Evolutionary conservation across 2,329 filamentous ascomycete species (phyloP).

Genomic region (Penicillium sp.): DNA sequence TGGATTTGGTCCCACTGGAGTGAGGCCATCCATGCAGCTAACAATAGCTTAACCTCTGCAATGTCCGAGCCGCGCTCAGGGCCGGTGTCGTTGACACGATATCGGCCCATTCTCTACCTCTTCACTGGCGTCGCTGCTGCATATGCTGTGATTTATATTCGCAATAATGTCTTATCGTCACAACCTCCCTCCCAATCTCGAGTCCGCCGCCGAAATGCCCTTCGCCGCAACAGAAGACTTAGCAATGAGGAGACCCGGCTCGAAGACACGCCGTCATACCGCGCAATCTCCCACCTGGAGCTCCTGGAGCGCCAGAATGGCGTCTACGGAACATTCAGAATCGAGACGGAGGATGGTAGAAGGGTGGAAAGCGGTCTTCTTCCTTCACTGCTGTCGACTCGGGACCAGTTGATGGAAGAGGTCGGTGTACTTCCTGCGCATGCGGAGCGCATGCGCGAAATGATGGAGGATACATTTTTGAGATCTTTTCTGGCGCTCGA

Average conservation of each 20-base stretch:
- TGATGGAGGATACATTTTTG: constrained; percentile 41
- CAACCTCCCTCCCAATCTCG: constrained; percentile 20
- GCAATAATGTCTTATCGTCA: constrained; percentile 26
- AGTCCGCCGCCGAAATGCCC: constrained; percentile 36
- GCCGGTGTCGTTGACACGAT: constrained; percentile 31
- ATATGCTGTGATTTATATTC: constrained; percentile 38
- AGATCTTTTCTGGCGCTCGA: constrained; percentile 40
- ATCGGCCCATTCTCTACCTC: constrained; percentile 38
- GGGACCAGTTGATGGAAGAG: constrained; percentile 39
- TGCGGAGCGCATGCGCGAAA: constrained; percentile 38
- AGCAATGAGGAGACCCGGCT: constrained; percentile 21
- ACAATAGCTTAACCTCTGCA: constrained; percentile 14
- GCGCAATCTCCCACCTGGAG: constrained; percentile 36
- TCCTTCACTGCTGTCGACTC: constrained; percentile 38
- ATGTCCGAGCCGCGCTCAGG: constrained; percentile 30
- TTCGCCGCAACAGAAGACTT: constrained; percentile 32
- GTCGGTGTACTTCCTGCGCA: constrained; percentile 34
- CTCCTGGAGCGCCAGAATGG: constrained; percentile 37
- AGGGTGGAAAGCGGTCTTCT: constrained; percentile 38
- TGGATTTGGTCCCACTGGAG: constrained; percentile 12
- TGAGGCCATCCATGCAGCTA: constrained; percentile 12
- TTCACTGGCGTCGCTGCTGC: constrained; percentile 38
- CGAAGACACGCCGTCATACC: constrained; percentile 30
- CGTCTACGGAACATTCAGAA: constrained; percentile 39
- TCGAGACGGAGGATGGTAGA: constrained; percentile 38